These are phyloP conservation scores for Phytophthora kernoviae DNA, from an alignment of 352 stramenopile genomes.

Conservation along the genomic window DNA sequence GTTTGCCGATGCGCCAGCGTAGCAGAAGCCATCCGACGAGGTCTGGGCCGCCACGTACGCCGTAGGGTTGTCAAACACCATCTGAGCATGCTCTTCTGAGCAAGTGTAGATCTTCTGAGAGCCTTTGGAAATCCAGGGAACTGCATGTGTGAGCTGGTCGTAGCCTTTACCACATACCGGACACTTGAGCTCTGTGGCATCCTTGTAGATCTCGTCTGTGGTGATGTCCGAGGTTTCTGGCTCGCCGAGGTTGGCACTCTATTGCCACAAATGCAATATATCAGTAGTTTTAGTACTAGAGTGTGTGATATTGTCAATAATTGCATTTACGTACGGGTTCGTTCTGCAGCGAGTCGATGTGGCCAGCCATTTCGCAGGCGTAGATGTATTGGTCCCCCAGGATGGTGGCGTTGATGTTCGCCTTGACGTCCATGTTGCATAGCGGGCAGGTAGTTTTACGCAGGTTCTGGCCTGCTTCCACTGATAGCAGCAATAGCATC, in stretches of 20 bases:
- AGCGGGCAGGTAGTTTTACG: slow-evolving; percentile 59
- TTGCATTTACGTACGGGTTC: slow-evolving; percentile 49
- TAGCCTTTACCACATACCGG: slow-evolving; percentile 68
- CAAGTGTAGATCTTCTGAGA: slow-evolving; percentile 81
- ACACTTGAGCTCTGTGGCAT: slow-evolving; percentile 58
- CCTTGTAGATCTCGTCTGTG: slow-evolving; percentile 76
- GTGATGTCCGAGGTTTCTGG: slow-evolving; percentile 52
- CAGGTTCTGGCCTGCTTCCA: slow-evolving; percentile 54
- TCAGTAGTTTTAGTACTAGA: slow-evolving; percentile 3
- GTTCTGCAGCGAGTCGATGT: slow-evolving; percentile 81
- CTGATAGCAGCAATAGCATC: slow-evolving; percentile 24
- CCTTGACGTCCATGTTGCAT: slow-evolving; percentile 64
- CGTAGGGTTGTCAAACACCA: slow-evolving; percentile 56
- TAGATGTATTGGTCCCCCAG: slow-evolving; percentile 77
- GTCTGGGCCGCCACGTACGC: slow-evolving; percentile 43
- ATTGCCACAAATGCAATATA: neutral
- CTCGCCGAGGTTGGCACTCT: slow-evolving; percentile 45
- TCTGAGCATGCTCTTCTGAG: slow-evolving; percentile 58
- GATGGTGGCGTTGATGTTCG: slow-evolving; percentile 66
- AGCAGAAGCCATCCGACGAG: slow-evolving; percentile 55
- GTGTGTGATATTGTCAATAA: neutral
- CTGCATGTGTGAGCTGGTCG: slow-evolving; percentile 67
- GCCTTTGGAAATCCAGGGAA: slow-evolving; percentile 77
- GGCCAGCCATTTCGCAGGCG: slow-evolving; percentile 84
- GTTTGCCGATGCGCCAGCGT: slow-evolving; percentile 39